Conservation (phyloP, 805 yeast genomes). For the Saccharomyces jurei region DNA sequence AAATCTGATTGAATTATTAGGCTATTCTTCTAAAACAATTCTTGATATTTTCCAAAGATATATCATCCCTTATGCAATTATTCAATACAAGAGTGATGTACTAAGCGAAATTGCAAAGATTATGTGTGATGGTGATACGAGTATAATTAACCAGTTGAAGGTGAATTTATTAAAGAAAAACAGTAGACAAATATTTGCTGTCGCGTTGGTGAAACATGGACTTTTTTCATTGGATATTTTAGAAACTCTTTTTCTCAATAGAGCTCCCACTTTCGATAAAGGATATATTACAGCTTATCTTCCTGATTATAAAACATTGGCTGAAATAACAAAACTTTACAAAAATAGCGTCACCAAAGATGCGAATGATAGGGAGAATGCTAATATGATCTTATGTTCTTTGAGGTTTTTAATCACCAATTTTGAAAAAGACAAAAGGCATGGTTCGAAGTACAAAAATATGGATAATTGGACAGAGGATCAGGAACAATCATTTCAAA, state of each 20-base stretch:
- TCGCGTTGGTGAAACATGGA: slow-evolving; percentile 27
- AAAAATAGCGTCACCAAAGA: slow-evolving; percentile 13
- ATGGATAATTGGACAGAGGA: slow-evolving; percentile 19
- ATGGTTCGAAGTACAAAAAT: slow-evolving; percentile 22
- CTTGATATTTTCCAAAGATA: slow-evolving; percentile 60
- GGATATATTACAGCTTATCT: slow-evolving; percentile 20
- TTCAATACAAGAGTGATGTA: slow-evolving; percentile 54
- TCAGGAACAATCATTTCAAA: slow-evolving; percentile 30
- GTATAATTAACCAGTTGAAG: slow-evolving; percentile 16
- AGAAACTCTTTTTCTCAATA: slow-evolving; percentile 24
- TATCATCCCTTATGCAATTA: slow-evolving; percentile 70
- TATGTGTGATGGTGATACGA: slow-evolving; percentile 19
- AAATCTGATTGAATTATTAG: slow-evolving; percentile 57
- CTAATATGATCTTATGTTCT: slow-evolving; percentile 21
- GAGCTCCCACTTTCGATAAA: slow-evolving; percentile 26
- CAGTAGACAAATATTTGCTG: slow-evolving; percentile 30
- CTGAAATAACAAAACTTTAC: slow-evolving; percentile 27
- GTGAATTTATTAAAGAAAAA: slow-evolving; percentile 20
- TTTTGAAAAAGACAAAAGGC: slow-evolving; percentile 22
- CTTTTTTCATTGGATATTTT: slow-evolving; percentile 26
- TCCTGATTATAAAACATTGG: slow-evolving; percentile 28
- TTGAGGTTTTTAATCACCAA: slow-evolving; percentile 23
- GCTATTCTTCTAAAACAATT: slow-evolving; percentile 53
- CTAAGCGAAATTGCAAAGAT: slow-evolving; percentile 33
- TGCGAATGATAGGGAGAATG: slow-evolving; percentile 12